Base-by-base conservation (phyloP, 139 green algal species). In the Micractinium sp. region DNA sequence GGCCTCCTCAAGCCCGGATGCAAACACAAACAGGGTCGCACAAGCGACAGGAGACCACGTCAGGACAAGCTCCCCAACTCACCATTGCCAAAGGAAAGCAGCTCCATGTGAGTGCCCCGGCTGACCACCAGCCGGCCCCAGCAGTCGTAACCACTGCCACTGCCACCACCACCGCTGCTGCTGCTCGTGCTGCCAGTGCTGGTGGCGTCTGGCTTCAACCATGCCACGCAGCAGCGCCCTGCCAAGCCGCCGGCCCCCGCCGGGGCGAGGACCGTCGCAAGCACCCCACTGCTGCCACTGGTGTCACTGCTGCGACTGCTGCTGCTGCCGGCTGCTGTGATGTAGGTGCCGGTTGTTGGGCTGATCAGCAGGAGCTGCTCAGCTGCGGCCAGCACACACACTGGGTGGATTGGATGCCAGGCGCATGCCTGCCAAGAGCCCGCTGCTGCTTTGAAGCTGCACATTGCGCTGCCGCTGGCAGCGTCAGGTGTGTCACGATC, bases 151-250 rank as follows among this genome's bases (percentile, higher is more conserved):
- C 39, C 77, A 13, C n/a, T 23, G 22, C 31, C 27, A 12, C 27
- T 67, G 29, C 41, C 47, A 2, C 41, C 4, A 39, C 38, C 23
- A 25, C 82, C 35, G 61, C 35, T 15, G 82, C 82, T 36, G 63
- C 36, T 27, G 15, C n/a, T n/a, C n/a, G n/a, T n/a, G n/a, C 22
- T 80, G 29, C 31, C 31, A 25, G 74, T 18, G 27, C 29, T 33
- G 74, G 12, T 20, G 29, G 36, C 16, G 74, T 38, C 18, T 80
- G 3, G 14, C 9, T 38, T 3, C 36, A 87, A 25, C 82, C 82
- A 87, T 3, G 82, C 82, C 61, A 87, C 29, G 82, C 82, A 87
- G 82, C 63, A 79, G 82, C 82, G 60, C 5, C 61, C 33, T 25
- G 35, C 16, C n/a, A n/a, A 27, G 60, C 9, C 33, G 22, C 33